Evolutionary conservation across 495 filamentous ascomycete species (phyloP).

Genomic region (Xylaria venustula): DNA sequence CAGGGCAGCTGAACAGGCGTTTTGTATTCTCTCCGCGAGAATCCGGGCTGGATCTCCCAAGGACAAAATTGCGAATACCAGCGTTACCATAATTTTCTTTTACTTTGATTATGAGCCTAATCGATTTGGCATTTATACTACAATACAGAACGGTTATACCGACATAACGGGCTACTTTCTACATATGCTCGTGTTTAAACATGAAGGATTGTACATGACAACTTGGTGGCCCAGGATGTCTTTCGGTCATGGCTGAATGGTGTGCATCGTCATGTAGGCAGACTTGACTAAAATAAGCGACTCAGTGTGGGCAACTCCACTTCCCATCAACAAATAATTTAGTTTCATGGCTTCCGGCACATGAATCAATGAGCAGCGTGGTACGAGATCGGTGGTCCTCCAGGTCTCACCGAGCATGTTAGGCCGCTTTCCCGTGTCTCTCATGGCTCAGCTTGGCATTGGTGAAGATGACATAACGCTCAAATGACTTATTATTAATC

Average conservation of each 20-base stretch:
- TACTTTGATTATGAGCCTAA: neutral
- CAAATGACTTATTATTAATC: no score
- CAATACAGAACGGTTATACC: neutral
- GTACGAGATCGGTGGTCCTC: neutral
- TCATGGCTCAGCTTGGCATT: slow-evolving; percentile 1
- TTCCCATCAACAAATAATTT: slow-evolving; percentile 1
- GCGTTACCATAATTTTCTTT: slow-evolving; percentile 2
- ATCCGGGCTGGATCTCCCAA: slow-evolving; percentile 1
- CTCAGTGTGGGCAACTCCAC: slow-evolving; percentile 6
- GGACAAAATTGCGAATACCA: slow-evolving; percentile 17
- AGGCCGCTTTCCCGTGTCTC: neutral
- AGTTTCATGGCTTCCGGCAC: neutral
- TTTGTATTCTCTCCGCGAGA: slow-evolving; percentile 8
- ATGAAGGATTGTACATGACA: neutral
- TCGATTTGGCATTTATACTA: neutral
- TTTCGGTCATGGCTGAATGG: neutral
- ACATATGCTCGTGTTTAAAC: neutral
- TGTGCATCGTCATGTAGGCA: neutral
- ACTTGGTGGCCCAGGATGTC: neutral
- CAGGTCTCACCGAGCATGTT: neutral
- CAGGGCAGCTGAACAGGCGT: slow-evolving; percentile 12
- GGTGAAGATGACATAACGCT: no score
- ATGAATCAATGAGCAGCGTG: neutral
- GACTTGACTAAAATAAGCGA: neutral
- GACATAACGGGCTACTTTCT: neutral